These are phyloP conservation scores for Adansonia gregorii DNA, from an alignment of 441 rosid genomes.

Conservation along the genomic window DNA sequence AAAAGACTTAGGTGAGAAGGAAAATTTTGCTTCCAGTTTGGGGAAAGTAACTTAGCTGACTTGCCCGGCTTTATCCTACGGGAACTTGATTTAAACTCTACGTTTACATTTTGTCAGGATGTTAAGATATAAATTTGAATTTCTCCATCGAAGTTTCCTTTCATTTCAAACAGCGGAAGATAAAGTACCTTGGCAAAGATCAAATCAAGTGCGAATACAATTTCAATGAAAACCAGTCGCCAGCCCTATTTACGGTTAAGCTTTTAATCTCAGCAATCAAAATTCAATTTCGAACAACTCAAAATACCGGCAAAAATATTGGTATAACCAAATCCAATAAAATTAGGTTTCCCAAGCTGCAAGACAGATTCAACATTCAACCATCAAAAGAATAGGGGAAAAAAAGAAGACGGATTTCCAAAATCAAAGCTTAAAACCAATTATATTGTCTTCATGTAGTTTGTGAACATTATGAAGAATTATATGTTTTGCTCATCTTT, in stretches of 20 bases:
- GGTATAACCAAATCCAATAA: too few relatives aligned
- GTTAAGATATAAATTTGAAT: too few relatives aligned
- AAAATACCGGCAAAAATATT: too few relatives aligned
- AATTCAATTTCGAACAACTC: too few relatives aligned
- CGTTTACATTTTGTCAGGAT: not conserved
- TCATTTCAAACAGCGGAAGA: too few relatives aligned
- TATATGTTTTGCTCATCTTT: conserved; percentile 13
- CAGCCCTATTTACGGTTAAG: not conserved
- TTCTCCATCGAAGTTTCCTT: not conserved
- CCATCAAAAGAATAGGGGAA: not conserved
- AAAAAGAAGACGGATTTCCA: not conserved
- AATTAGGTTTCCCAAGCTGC: too few relatives aligned
- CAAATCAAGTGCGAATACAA: not conserved
- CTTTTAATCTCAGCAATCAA: too few relatives aligned
- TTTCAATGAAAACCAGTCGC: not conserved
- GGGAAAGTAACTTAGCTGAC: not conserved
- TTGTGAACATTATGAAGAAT: conserved; percentile 16
- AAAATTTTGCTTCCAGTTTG: not conserved
- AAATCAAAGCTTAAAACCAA: not conserved
- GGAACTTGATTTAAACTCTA: not conserved
- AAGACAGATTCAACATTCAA: not conserved
- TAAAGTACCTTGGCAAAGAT: not conserved
- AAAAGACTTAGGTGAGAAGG: not conserved
- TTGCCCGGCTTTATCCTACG: not conserved
- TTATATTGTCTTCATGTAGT: conserved; percentile 23